These are phyloP conservation scores for Microcyclosporella mali DNA, from an alignment of 2,329 filamentous ascomycete genomes.

Conservation along the genomic window DNA sequence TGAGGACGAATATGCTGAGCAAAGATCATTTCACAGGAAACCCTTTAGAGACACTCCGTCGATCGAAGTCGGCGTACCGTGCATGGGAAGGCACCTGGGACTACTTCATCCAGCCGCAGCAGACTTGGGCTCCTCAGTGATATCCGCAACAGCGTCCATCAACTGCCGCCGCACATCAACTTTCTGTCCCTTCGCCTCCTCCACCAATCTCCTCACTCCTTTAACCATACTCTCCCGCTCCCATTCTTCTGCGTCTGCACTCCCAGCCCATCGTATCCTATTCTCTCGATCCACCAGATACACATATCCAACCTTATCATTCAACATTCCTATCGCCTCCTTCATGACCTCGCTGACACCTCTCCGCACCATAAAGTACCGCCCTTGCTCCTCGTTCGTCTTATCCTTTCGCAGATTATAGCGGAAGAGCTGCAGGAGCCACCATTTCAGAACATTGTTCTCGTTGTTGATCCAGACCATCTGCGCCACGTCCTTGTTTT, in stretches of 20 bases:
- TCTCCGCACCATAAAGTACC: conserved; percentile 55
- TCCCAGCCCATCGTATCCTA: conserved; percentile 90
- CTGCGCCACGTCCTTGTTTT: conserved; percentile 55
- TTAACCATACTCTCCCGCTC: conserved; percentile 63
- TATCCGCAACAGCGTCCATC: conserved; percentile 11
- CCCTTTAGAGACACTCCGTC: no score
- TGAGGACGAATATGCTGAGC: no score
- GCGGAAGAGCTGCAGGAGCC: conserved; percentile 49
- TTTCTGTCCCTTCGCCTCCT: conserved; percentile 40
- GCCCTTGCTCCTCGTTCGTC: conserved; percentile 46
- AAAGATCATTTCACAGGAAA: no score
- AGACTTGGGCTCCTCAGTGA: conserved; percentile 8
- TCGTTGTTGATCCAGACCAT: conserved; percentile 83
- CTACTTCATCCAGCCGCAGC: not conserved
- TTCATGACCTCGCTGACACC: conserved; percentile 52
- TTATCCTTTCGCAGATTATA: conserved; percentile 44
- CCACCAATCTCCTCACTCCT: conserved; percentile 57
- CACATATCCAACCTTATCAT: conserved; percentile 87
- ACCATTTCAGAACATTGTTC: conserved; percentile 62
- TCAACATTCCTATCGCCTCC: conserved; percentile 63
- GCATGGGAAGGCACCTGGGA: no score
- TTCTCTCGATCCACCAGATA: conserved; percentile 85
- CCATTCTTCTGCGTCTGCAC: conserved; percentile 58
- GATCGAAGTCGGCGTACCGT: no score
- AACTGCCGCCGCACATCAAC: conserved; percentile 10